Evolutionary conservation across 2,329 filamentous ascomycete species (phyloP).

Genomic region (Cladophialophora exuberans): DNA sequence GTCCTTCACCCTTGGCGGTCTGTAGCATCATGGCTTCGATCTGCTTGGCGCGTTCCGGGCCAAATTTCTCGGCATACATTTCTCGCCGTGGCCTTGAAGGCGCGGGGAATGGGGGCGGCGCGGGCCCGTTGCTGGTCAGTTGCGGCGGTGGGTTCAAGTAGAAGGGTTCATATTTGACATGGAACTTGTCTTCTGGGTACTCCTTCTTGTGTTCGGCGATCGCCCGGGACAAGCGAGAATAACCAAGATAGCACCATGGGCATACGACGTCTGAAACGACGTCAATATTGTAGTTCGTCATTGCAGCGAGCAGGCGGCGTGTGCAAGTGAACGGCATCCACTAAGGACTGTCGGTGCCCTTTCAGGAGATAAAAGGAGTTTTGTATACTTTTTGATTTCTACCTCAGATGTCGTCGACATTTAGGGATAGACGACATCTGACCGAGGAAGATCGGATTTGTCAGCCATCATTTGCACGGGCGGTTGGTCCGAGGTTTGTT

Average conservation of each 20-base stretch:
- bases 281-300: conserved; percentile 76
- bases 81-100: conserved; percentile 57
- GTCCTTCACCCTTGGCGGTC: conserved; percentile 67
- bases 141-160: conserved; percentile 73
- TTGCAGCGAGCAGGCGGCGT: conserved; percentile 39
- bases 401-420: background rate
- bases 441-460: background rate
- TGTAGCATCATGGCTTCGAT: conserved; percentile 62
- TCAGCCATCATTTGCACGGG: background rate
- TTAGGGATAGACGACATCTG: background rate
- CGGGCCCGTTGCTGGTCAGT: conserved; percentile 52
- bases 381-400: background rate
- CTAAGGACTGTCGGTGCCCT: background rate
- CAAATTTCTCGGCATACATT: conserved; percentile 67
- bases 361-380: background rate
- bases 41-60: conserved; percentile 60
- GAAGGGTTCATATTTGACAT: conserved; percentile 75
- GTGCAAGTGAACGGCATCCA: conserved; percentile 21
- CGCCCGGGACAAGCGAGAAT: conserved; percentile 72
- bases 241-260: conserved; percentile 73
- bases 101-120: conserved; percentile 59
- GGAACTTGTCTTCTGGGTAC: conserved; percentile 72
- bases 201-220: conserved; percentile 68
- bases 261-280: conserved; percentile 83
- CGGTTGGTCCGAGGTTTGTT: no score